Percentiles rank a stretch among this genome's conserved stretches.
These are phyloP conservation scores for Euphrasia arctica DNA, from an alignment of 305 asterid species.

Conservation along the genomic window DNA sequence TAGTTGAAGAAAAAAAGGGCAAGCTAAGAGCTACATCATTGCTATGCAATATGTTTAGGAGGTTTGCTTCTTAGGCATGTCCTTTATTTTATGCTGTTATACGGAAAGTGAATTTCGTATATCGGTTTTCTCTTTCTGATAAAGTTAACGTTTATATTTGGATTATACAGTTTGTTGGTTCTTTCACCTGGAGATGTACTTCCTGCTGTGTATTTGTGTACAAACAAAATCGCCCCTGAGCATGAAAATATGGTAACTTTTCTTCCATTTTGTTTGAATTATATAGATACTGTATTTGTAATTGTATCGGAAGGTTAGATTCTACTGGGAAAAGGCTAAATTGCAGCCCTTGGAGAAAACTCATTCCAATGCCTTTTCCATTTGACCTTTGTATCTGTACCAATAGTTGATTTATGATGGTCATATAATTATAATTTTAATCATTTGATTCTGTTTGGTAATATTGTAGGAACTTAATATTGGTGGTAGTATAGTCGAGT, in stretches of 20 bases:
- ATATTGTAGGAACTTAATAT: slow-evolving; percentile 75
- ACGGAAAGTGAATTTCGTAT: not conserved
- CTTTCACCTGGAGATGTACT: slow-evolving; percentile 87
- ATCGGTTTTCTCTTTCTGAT: slow-evolving; percentile 17
- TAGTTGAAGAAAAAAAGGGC: slow-evolving; percentile 86
- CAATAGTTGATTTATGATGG: not conserved
- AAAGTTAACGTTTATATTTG: slow-evolving; percentile 20
- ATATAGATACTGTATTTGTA: slow-evolving; percentile 1
- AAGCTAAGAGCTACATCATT: slow-evolving; percentile 75
- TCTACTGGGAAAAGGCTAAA: slow-evolving; percentile 20
- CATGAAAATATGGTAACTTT: slow-evolving; percentile 75
- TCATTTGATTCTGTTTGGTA: slow-evolving; percentile 24
- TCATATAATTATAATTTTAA: slow-evolving; percentile 13
- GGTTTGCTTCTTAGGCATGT: slow-evolving; percentile 42
- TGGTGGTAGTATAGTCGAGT: slow-evolving; percentile 70
- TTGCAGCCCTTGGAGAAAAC: slow-evolving; percentile 11
- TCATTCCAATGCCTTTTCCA: slow-evolving; percentile 1
- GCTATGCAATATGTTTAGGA: slow-evolving; percentile 96
- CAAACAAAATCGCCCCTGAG: slow-evolving; percentile 87
- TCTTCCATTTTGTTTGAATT: slow-evolving; percentile 19
- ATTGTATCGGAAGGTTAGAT: slow-evolving; percentile 5
- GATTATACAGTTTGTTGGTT: slow-evolving; percentile 64
- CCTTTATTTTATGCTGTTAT: slow-evolving; percentile 16
- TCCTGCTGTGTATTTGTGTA: slow-evolving; percentile 87
- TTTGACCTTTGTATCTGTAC: slow-evolving; percentile 14